Evolutionary conservation across 2,329 filamentous ascomycete species (phyloP), one percentile per base, ranked within the genome.

Genomic region (Calonectria pseudoreteaudii): DNA sequence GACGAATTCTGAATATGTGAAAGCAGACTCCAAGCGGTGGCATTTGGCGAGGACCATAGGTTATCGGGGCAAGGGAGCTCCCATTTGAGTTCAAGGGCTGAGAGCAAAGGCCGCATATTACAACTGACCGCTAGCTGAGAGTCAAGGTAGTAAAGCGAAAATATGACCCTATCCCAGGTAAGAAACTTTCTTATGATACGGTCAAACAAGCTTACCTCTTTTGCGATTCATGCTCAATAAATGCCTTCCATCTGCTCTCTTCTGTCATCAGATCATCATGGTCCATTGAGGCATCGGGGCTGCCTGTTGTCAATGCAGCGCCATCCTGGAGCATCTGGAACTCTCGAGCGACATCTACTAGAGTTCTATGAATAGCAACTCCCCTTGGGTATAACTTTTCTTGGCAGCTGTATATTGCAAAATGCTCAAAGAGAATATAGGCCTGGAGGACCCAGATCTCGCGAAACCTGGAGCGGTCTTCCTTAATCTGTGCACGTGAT

Each of bases 11-110:
- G 72, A 23, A 68, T 60, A 36, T 74, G 72, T 7, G 64, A 52
- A 18, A 74, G 68, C 18, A 71, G 10, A 16, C 68, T 58, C 72
- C 72, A 74, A 18, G 68, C 62, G 4, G 52, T 71, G 4, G 72
- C 68, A 41, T 58, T 74, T 13, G 68, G 47, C 11, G 72, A 66
- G 2, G 72, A 36, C 72, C 72, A 74, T 23, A 71, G 23, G n/a
- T 71, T 74, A 23, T 74, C 72, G 5, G 72, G 68, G 47, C 72
- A 74, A 16, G 72, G 72, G 1, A 74, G 68, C 28, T 71, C 72
- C 36, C 71, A 71, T 23, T 74, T 74, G 7, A 74, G 36, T 18
- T 74, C 72, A 16, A 74, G 65, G 2, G 72, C 72, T 18, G 72
- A 74, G 1, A 74, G 47, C 9, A 69, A 49, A 4, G 72, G 72